Conservation (phyloP, 2,329 filamentous ascomycete genomes). For the Furcasterigmium furcatum region DNA sequence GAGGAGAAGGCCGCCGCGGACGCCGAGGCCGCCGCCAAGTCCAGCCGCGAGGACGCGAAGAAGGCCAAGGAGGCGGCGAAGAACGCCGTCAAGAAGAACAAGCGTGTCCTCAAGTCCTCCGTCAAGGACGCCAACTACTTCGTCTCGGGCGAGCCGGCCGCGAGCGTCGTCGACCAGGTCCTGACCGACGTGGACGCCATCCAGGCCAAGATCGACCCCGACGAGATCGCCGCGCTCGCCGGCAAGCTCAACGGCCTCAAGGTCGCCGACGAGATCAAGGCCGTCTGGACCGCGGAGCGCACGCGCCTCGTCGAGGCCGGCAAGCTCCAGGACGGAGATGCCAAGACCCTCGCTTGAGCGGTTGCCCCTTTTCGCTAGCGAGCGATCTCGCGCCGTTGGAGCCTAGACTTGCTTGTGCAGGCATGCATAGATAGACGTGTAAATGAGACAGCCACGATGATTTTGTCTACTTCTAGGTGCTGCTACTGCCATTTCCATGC, state of each 20-base stretch:
- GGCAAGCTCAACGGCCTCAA: constrained; percentile 77
- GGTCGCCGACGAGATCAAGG: constrained; percentile 81
- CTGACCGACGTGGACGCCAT: constrained; percentile 83
- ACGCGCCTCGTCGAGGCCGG: constrained; percentile 75
- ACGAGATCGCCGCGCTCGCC: constrained; percentile 84
- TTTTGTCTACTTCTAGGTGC: not conserved
- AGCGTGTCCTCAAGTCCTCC: constrained; percentile 88
- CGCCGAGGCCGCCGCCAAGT: constrained; percentile 83
- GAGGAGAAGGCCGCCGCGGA: constrained; percentile 78
- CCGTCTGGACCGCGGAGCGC: constrained; percentile 74
- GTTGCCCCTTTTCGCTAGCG: not conserved
- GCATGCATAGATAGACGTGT: not conserved
- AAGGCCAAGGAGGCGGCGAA: constrained; percentile 99
- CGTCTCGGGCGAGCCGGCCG: constrained; percentile 65
- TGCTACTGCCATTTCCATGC: not conserved
- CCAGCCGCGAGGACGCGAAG: constrained; percentile 77
- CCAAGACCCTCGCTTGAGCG: constrained; percentile 59
- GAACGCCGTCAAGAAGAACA: constrained; percentile 99
- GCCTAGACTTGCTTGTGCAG: not conserved
- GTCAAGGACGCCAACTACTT: constrained; percentile 99
- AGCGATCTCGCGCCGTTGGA: not conserved
- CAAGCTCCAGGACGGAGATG: constrained; percentile 81
- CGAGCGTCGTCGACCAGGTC: constrained; percentile 76
- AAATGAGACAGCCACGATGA: not conserved
- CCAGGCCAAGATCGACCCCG: constrained; percentile 83